phyloP scores from a whole-genome alignment of 805 yeast genomes.

The Monosporozyma aquatica region DNA sequence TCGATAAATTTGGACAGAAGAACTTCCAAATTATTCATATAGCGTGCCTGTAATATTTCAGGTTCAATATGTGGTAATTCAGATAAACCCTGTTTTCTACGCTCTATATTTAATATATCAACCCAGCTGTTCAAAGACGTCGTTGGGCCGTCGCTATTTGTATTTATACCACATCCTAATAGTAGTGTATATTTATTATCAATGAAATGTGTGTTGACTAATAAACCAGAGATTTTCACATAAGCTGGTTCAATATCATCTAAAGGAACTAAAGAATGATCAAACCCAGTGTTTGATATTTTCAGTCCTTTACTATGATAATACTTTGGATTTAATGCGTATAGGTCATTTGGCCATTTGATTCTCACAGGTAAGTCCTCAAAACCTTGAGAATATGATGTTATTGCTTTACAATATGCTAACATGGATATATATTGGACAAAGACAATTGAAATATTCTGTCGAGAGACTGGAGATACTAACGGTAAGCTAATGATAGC shows the following conservation, averaged over 20 bases:
- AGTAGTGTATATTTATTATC: slow-evolving; percentile 55
- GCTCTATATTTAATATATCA: slow-evolving; percentile 45
- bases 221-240: slow-evolving; percentile 73
- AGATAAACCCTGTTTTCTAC: slow-evolving; percentile 35
- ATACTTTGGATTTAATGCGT: slow-evolving; percentile 58
- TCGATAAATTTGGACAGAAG: slow-evolving; percentile 49
- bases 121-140: slow-evolving; percentile 75
- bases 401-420: slow-evolving; percentile 73
- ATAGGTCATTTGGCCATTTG: slow-evolving; percentile 97
- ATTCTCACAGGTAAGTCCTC: slow-evolving; percentile 68
- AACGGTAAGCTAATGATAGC: slow-evolving; percentile 47
- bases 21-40: slow-evolving; percentile 55
- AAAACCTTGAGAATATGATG: slow-evolving; percentile 51
- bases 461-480: slow-evolving; percentile 35
- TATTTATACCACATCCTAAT: slow-evolving; percentile 82
- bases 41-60: slow-evolving; percentile 46
- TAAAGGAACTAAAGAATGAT: slow-evolving; percentile 31
- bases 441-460: slow-evolving; percentile 60
- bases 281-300: slow-evolving; percentile 16
- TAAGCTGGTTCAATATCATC: slow-evolving; percentile 55
- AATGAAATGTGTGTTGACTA: slow-evolving; percentile 69
- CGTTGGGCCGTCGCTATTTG: slow-evolving; percentile 81
- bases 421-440: slow-evolving; percentile 78
- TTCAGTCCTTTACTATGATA: slow-evolving; percentile 28
- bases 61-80: slow-evolving; percentile 38